These are phyloP conservation scores for Neurospora africana DNA, from an alignment of 495 filamentous ascomycete genomes.

Conservation along the genomic window DNA sequence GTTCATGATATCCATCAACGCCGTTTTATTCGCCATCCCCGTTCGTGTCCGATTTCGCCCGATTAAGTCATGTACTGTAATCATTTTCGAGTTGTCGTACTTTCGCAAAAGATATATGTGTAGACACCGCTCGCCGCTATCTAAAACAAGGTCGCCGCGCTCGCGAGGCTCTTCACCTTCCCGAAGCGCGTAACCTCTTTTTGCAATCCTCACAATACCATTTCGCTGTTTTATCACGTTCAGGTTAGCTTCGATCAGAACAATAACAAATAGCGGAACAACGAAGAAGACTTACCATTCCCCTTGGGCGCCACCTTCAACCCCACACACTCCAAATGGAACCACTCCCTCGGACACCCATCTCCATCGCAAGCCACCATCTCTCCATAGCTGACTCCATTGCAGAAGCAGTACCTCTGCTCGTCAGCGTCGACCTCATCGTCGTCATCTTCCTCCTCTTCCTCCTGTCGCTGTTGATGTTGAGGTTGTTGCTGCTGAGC, in stretches of 20 bases:
- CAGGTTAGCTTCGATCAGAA: not conserved
- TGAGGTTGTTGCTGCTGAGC: conserved; percentile 19
- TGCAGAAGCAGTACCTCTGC: conserved; percentile 86
- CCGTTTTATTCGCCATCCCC: not conserved
- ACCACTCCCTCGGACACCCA: conserved; percentile 84
- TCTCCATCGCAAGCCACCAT: conserved; percentile 98
- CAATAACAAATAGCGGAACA: not conserved
- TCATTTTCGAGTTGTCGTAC: not conserved
- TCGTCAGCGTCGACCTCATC: conserved; percentile 71
- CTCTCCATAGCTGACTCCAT: conserved; percentile 85
- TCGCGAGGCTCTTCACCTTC: not conserved
- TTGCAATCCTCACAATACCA: conserved; percentile 89
- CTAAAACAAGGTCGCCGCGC: not conserved
- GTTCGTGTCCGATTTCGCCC: not conserved
- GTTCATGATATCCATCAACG: not conserved
- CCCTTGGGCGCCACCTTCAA: conserved; percentile 73
- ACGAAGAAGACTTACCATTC: conserved; percentile 53
- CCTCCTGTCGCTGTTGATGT: conserved; percentile 25
- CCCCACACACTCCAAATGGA: conserved; percentile 88
- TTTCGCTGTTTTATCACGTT: conserved; percentile 47
- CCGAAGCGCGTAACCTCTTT: conserved; percentile 40
- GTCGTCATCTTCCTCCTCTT: conserved; percentile 48
- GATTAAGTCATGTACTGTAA: not conserved
- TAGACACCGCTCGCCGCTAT: not conserved
- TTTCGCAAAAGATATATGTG: not conserved